These are phyloP conservation scores for Boletus fagicola DNA, from an alignment of 768 basidiomycete genomes.

Conservation along the genomic window DNA sequence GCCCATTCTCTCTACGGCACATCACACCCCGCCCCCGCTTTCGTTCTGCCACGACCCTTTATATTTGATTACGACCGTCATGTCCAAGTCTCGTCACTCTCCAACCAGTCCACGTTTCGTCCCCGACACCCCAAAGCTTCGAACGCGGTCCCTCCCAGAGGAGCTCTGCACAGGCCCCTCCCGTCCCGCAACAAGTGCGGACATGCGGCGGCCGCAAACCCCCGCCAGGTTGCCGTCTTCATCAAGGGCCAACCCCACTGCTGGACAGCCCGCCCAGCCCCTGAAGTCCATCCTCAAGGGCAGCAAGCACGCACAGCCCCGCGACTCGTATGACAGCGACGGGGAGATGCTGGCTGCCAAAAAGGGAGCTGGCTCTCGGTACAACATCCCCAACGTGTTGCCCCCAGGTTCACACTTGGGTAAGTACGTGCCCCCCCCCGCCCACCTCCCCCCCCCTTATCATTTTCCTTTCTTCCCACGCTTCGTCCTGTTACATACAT, in stretches of 20 bases:
- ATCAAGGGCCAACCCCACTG: conserved; percentile 21
- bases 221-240: conserved; percentile 17
- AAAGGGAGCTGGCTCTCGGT: conserved; percentile 18
- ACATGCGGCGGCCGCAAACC: conserved; percentile 19
- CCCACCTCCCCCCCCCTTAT: background rate
- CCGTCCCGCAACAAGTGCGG: conserved; percentile 16
- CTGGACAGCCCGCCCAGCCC: conserved; percentile 24
- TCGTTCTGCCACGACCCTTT: conserved; percentile 21
- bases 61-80: conserved; percentile 28
- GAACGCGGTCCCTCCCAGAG: conserved; percentile 21
- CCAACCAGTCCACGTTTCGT: conserved; percentile 15
- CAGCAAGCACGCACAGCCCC: conserved; percentile 2
- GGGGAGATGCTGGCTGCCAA: conserved; percentile 25
- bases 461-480: background rate
- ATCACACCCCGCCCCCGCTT: conserved; percentile 2
- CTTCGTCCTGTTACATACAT: conserved; percentile 1
- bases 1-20: background rate
- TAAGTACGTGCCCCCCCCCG: conserved; percentile 10
- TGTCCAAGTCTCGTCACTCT: conserved; percentile 22
- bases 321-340: conserved; percentile 33
- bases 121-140: conserved; percentile 24
- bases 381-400: conserved; percentile 21
- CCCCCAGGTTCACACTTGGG: conserved; percentile 29
- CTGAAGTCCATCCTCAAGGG: conserved; percentile 34
- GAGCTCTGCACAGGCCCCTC: conserved; percentile 8